phyloP scores from a whole-genome alignment of 1,284 basidiomycete genomes.

The Moesziomyces globuligerus region DNA sequence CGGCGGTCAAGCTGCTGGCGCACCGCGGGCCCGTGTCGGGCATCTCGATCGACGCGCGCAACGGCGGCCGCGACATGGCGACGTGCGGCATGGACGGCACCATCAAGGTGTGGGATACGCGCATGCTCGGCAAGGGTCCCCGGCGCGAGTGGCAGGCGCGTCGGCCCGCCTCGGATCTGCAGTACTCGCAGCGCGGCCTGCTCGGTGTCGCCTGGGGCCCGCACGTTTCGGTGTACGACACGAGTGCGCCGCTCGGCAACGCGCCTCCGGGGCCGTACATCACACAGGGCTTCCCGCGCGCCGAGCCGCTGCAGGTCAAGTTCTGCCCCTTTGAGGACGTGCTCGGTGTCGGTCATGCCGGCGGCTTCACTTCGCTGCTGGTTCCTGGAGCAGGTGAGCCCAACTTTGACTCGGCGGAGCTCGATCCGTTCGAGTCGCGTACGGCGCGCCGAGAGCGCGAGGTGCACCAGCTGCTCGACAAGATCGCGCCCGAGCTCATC shows the following conservation, averaged over 20 bases:
- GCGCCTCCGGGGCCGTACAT: conserved; percentile 71
- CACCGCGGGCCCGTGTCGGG: conserved; percentile 88
- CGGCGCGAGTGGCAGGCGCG: conserved; percentile 83
- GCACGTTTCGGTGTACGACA: conserved; percentile 76
- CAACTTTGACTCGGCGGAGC: conserved; percentile 91
- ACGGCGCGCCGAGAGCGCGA: conserved; percentile 87
- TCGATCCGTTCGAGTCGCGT: conserved; percentile 92
- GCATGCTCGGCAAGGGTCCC: conserved; percentile 86
- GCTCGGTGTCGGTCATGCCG: conserved; percentile 77
- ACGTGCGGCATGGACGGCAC: conserved; percentile 87
- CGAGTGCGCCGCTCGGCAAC: conserved; percentile 41
- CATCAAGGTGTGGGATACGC: conserved; percentile 93
- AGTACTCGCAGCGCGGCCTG: conserved; percentile 77
- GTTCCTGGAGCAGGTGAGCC: conserved; percentile 93
- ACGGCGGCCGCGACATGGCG: conserved; percentile 86
- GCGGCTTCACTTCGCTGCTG: conserved; percentile 83
- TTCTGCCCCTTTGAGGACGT: conserved; percentile 90
- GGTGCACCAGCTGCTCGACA: conserved; percentile 88
- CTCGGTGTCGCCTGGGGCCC: conserved; percentile 82
- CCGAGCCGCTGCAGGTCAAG: conserved; percentile 77
- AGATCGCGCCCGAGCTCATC: conserved; percentile 95
- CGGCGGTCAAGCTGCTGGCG: conserved; percentile 89
- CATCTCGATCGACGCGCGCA: conserved; percentile 79
- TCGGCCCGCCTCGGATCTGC: conserved; percentile 66
- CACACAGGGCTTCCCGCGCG: conserved; percentile 58